A percentile compares a stretch with the other conserved stretches of the same genome.
phyloP scores from a whole-genome alignment of 176 grass and related monocot species.

The Oryza glumipatula region DNA sequence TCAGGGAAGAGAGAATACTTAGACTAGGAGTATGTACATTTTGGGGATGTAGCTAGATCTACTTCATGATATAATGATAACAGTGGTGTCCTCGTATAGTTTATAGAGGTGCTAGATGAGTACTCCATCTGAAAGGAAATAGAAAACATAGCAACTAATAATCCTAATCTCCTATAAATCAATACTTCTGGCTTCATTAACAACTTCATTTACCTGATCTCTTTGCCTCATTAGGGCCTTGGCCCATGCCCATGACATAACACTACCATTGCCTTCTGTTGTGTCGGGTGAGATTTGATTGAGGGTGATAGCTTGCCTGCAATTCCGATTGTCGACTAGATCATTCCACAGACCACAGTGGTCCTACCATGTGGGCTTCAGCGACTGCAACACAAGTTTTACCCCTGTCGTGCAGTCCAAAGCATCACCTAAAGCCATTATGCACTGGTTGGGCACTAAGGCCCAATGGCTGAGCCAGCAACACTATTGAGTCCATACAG shows the following conservation, averaged over 20 bases:
- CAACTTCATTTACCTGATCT: background rate
- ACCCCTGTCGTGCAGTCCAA: no score
- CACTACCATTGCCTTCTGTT: background rate
- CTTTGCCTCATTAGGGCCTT: background rate
- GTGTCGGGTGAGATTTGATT: no score
- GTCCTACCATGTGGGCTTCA: no score
- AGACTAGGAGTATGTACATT: background rate
- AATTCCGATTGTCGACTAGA: no score
- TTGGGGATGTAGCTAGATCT: no score
- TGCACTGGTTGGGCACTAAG: no score
- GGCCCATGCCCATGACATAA: background rate
- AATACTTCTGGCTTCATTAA: background rate
- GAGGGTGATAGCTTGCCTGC: no score
- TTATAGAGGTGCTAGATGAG: background rate
- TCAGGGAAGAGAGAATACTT: background rate
- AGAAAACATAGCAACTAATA: background rate
- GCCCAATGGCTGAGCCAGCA: no score
- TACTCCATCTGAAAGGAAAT: background rate
- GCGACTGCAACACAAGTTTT: no score
- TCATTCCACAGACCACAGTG: no score
- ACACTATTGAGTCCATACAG: no score
- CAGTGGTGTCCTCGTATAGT: background rate
- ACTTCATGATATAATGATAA: background rate
- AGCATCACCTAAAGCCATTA: no score
- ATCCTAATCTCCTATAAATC: background rate